These are phyloP conservation scores for Calonectria pteridis DNA, from an alignment of 2,329 filamentous ascomycete genomes.

Conservation along the genomic window DNA sequence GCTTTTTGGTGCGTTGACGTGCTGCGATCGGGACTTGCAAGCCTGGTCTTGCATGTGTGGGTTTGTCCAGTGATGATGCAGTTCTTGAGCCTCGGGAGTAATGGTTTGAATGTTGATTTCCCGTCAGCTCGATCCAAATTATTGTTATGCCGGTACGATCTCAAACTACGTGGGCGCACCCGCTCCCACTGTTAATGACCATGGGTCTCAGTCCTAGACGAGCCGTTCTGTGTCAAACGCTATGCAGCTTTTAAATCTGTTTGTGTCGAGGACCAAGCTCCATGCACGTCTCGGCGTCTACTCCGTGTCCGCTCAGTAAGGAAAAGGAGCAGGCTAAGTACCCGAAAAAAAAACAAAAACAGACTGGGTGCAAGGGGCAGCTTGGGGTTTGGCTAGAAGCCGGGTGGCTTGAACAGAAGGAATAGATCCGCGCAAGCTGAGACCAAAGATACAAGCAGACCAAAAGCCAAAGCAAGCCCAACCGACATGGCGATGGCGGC, in stretches of 20 bases:
- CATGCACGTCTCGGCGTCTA: constrained; percentile 15
- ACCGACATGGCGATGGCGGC: constrained; percentile 2
- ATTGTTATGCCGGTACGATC: neutral
- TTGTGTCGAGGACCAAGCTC: constrained; percentile 6
- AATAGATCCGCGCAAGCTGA: constrained; percentile 3
- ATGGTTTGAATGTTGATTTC: neutral
- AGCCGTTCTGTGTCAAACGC: constrained; percentile 18
- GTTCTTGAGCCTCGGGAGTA: neutral
- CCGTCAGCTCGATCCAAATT: neutral
- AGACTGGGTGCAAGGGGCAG: neutral
- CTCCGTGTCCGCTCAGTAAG: constrained; percentile 14
- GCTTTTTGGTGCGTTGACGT: constrained; percentile 13
- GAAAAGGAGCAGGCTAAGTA: constrained; percentile 8
- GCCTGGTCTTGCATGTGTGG: neutral
- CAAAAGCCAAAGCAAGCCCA: neutral
- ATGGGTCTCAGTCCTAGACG: constrained; percentile 20
- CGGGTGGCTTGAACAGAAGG: constrained; percentile 17
- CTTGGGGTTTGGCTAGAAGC: constrained; percentile 17
- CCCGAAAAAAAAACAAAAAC: neutral
- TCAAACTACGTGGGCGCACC: neutral
- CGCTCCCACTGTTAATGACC: neutral
- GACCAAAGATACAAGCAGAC: constrained; percentile 1
- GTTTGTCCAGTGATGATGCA: neutral
- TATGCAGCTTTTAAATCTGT: constrained; percentile 4
- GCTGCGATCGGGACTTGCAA: constrained; percentile 1